These are phyloP conservation scores for Cercophora scortea DNA, from an alignment of 495 filamentous ascomycete species.

Conservation along the genomic window DNA sequence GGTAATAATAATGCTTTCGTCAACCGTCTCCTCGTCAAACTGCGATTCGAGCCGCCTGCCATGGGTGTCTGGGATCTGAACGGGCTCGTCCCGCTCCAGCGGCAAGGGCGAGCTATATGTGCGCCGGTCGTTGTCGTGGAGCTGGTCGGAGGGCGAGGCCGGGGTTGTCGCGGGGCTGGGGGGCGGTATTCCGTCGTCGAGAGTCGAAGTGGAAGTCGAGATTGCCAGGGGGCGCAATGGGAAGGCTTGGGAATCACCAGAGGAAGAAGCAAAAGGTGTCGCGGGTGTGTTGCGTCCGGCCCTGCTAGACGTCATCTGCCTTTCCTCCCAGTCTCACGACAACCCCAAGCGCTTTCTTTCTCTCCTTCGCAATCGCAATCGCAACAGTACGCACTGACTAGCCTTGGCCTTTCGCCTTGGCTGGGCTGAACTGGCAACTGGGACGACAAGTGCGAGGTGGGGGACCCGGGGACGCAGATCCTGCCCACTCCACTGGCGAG, in stretches of 20 bases:
- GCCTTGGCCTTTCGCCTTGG: too few species aligned
- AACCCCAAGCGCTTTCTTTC: background rate
- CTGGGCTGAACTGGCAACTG: too few species aligned
- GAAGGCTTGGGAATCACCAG: constrained; percentile 6
- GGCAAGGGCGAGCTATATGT: background rate
- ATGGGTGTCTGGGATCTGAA: constrained; percentile 6
- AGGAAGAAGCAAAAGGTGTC: background rate
- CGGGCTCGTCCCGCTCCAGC: background rate
- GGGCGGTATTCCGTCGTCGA: too few species aligned
- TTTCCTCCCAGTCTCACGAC: constrained; percentile 7
- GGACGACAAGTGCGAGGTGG: background rate
- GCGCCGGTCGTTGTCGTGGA: background rate
- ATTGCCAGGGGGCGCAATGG: constrained; percentile 10
- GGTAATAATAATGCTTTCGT: constrained; percentile 4
- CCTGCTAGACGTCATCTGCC: constrained; percentile 10
- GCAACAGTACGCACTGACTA: too few species aligned
- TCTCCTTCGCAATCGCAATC: background rate
- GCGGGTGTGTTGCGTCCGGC: background rate
- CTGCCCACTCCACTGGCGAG: too few species aligned
- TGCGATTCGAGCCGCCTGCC: background rate
- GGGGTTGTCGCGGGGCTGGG: too few species aligned
- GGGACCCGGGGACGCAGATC: too few species aligned
- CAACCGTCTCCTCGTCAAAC: background rate
- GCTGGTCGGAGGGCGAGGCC: too few species aligned
- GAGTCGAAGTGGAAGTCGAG: background rate